A percentile compares a stretch with the other conserved stretches of the same genome.
Conservation (phyloP, 805 yeast species). For the Candida coquimbonensis region DNA sequence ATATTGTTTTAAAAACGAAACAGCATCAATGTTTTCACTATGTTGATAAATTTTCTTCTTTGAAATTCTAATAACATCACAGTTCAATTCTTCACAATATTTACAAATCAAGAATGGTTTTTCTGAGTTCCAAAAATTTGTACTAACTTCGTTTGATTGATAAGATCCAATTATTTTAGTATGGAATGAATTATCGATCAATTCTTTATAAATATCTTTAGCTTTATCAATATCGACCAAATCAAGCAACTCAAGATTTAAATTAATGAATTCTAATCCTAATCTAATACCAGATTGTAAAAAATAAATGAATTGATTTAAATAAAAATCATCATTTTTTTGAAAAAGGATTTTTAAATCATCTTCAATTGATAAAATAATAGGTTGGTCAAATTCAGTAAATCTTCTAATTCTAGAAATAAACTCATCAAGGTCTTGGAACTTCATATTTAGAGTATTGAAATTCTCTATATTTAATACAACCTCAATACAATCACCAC, state of each 20-base stretch:
- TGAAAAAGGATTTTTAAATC: background rate
- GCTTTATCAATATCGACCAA: background rate
- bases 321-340: background rate
- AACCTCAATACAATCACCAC: background rate
- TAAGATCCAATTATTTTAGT: background rate
- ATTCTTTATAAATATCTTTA: background rate
- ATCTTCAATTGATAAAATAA: background rate
- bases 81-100: background rate
- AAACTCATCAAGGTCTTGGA: background rate
- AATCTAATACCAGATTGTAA: background rate
- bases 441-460: background rate
- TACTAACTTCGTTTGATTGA: background rate
- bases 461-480: background rate
- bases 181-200: background rate
- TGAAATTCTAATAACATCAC: background rate
- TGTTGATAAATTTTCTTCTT: background rate
- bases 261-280: background rate
- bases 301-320: background rate
- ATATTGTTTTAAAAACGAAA: background rate
- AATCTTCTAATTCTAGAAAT: background rate
- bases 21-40: background rate
- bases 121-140: background rate
- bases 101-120: background rate
- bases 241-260: background rate
- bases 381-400: background rate